These are phyloP conservation scores for Pseudogymnoascus sp. DNA, from an alignment of 2,329 filamentous ascomycete genomes.

Conservation along the genomic window DNA sequence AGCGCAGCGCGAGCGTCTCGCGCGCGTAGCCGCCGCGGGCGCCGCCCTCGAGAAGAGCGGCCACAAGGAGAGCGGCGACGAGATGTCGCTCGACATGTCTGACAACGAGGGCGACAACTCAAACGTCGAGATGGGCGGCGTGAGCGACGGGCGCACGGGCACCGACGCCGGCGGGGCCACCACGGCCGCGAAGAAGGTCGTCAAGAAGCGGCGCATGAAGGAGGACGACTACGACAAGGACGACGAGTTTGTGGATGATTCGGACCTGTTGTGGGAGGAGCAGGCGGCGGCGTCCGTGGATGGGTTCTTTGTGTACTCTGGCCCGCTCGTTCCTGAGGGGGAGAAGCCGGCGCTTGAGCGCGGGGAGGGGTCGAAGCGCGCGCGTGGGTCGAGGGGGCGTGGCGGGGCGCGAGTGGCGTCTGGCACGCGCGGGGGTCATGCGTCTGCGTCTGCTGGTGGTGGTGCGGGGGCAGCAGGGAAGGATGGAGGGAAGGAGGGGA, in stretches of 20 bases:
- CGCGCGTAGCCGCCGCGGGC: constrained; percentile 80
- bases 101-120: constrained; percentile 66
- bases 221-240: constrained; percentile 79
- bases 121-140: constrained; percentile 80
- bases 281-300: constrained; percentile 90
- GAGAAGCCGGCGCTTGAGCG: constrained; percentile 63
- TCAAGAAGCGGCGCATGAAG: constrained; percentile 68
- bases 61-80: constrained; percentile 62
- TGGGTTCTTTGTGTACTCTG: constrained; percentile 96
- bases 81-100: constrained; percentile 66
- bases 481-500: constrained; percentile 37
- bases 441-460: constrained; percentile 19
- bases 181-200: constrained; percentile 48
- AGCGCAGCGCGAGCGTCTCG: constrained; percentile 77
- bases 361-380: constrained; percentile 55
- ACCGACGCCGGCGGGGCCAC: constrained; percentile 53
- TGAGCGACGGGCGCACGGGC: constrained; percentile 48
- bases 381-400: constrained; percentile 7
- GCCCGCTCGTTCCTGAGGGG: constrained; percentile 77
- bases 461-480: constrained; percentile 42
- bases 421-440: background rate
- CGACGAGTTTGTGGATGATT: constrained; percentile 84
- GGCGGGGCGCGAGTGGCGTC: constrained; percentile 4
- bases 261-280: constrained; percentile 90
- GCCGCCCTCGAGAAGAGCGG: constrained; percentile 72